These are phyloP conservation scores for Centaurea solstitialis DNA, from an alignment of 129 eudicot genomes.

Conservation along the genomic window DNA sequence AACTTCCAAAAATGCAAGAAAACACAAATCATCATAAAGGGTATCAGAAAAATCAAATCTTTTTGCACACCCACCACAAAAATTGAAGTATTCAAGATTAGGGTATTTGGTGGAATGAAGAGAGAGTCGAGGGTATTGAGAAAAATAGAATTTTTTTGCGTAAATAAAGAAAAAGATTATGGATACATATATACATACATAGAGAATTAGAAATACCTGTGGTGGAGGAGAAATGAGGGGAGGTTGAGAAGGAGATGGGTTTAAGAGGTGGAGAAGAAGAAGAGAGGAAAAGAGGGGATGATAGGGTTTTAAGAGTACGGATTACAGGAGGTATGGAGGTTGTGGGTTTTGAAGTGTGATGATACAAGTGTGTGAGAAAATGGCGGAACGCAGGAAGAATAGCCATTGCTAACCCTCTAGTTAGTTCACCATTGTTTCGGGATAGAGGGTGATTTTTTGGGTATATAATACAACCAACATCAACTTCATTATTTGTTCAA, in stretches of 20 bases:
- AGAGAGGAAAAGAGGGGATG: conserved; percentile 37
- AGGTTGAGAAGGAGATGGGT: conserved; percentile 24
- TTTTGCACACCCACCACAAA: neutral
- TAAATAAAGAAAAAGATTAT: neutral
- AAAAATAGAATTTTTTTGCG: neutral
- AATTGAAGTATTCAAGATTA: neutral
- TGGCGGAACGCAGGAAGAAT: conserved; percentile 47
- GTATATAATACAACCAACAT: too few species aligned
- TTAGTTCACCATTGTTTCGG: neutral
- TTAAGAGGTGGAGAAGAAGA: conserved; percentile 29
- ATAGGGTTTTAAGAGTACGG: conserved; percentile 33
- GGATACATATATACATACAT: too few species aligned
- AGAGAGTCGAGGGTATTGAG: neutral
- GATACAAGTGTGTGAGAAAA: conserved; percentile 38
- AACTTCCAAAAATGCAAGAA: neutral
- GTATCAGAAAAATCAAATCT: neutral
- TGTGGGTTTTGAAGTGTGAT: conserved; percentile 33
- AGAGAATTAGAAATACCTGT: too few species aligned
- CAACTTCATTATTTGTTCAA: too few species aligned
- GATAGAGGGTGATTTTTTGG: neutral
- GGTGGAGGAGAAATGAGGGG: conserved; percentile 36
- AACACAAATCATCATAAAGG: neutral
- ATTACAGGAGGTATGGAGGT: conserved; percentile 25
- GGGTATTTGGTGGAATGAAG: neutral
- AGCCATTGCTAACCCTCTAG: conserved; percentile 37